Conservation (phyloP, 805 yeast species). For the Myxozyma kluyveri region DNA sequence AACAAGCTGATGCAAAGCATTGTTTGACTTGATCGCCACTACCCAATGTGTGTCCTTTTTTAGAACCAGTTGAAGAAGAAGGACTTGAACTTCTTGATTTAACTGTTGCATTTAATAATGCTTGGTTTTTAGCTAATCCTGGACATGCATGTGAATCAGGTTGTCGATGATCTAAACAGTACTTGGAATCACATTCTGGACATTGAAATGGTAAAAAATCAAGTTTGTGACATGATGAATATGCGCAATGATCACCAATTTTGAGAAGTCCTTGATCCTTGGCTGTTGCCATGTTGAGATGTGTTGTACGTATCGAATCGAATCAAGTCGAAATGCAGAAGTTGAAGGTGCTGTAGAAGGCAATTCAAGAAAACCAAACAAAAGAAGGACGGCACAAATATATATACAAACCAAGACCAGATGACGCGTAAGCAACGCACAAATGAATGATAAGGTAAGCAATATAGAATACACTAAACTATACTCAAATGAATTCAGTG, state of each 20-base stretch:
- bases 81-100: background rate
- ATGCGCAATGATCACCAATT: slow-evolving; percentile 56
- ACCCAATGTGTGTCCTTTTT: slow-evolving; percentile 30
- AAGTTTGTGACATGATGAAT: slow-evolving; percentile 45
- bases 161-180: slow-evolving; percentile 51
- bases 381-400: too few relatives aligned
- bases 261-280: slow-evolving; percentile 43
- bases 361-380: too few relatives aligned
- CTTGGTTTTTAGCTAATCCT: background rate
- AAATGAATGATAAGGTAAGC: too few relatives aligned
- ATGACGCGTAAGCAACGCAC: too few relatives aligned
- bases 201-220: slow-evolving; percentile 62
- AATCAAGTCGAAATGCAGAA: too few relatives aligned
- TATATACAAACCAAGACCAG: too few relatives aligned
- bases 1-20: slow-evolving; percentile 13
- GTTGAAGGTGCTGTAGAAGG: too few relatives aligned
- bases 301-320: too few relatives aligned
- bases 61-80: background rate
- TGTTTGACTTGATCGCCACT: slow-evolving; percentile 27
- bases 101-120: too few relatives aligned
- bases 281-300: slow-evolving; percentile 26
- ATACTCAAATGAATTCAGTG: too few relatives aligned
- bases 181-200: slow-evolving; percentile 47
- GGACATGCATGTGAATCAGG: slow-evolving; percentile 39
- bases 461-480: too few relatives aligned